A percentile compares a stretch with the other conserved stretches of the same genome.
Evolutionary conservation across 441 rosid genomes (phyloP).

Genomic region (Aleurites moluccanus): DNA sequence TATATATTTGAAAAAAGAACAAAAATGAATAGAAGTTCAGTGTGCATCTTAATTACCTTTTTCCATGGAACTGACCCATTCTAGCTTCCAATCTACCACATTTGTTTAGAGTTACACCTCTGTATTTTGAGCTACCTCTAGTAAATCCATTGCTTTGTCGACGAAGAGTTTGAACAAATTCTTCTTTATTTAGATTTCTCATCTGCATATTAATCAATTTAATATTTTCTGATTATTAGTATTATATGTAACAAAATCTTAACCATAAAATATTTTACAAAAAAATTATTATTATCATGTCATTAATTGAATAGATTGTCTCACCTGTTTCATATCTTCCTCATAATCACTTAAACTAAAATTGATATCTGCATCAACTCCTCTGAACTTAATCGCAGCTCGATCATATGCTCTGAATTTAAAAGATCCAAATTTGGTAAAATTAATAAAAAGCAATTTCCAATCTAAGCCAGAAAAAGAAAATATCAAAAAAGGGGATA

Average conservation of each 20-base stretch:
- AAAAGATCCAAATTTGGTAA: not conserved
- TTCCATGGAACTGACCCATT: conserved; percentile 83
- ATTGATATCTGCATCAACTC: conserved; percentile 94
- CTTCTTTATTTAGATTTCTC: conserved; percentile 69
- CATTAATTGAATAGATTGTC: not conserved
- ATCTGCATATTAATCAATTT: conserved; percentile 39
- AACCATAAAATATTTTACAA: not conserved
- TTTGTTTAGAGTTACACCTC: conserved; percentile 73
- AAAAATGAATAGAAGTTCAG: not conserved
- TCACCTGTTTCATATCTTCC: conserved; percentile 83
- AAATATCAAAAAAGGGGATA: conserved; percentile 18
- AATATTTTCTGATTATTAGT: not conserved
- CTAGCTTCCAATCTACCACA: conserved; percentile 88
- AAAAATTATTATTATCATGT: not conserved
- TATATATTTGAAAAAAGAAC: not conserved
- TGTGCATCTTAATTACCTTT: conserved; percentile 54
- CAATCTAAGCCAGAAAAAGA: not conserved
- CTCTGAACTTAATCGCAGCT: conserved; percentile 95
- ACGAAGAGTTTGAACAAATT: conserved; percentile 82
- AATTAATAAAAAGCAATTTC: too few species aligned
- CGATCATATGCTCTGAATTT: conserved; percentile 83
- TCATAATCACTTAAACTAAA: conserved; percentile 75
- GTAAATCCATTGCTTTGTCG: conserved; percentile 80
- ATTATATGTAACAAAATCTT: not conserved
- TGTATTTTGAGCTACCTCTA: conserved; percentile 72